Base-by-base conservation (phyloP, 2,329 filamentous ascomycete genomes). In the Penicillium brevicompactum region DNA sequence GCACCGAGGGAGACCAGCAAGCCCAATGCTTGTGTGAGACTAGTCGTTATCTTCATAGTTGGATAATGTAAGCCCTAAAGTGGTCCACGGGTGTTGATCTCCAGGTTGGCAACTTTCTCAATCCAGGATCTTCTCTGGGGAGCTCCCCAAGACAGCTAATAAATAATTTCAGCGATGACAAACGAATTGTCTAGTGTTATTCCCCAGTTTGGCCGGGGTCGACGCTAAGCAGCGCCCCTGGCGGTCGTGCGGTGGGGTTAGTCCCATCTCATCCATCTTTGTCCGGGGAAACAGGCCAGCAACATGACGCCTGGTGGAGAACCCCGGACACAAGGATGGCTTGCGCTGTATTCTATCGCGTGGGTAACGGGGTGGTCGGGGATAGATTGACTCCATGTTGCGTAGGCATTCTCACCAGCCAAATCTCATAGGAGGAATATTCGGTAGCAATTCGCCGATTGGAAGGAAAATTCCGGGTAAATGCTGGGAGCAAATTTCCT, bases 1-100 rank as follows among this genome's bases (percentile, higher is more conserved):
- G 53, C 14, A 9, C 61, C 55, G 11, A 70, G 55, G 5, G 64
- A 64, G 30, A 65, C 31, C 10, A 58, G 27, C 8, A 71, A 48
- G n/a, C 60, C 54, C 32, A 63, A 49, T 27, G 58, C 60, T 32
- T 67, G 63, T 27, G 60, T 59, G 37, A 70, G 50, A 22, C 58
- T 30, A 50, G 56, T 59, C 13, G 64, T 59, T 41, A 69, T 40
- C 57, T 64, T 71, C 67, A 71, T 70, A 13, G 21, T 16, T 49
- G 30, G 18, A 18, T 18, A n/a, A 34, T 41, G 45, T 48, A 40
- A n/a, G 22, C 16, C 16, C 38, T 22, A 30, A n/a, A 5, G 2
- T 31, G 30, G n/a, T n/a, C n/a, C n/a, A n/a, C n/a, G n/a, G n/a
- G 37, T 21, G 5, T 46, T 38, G 7, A 6, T 8, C 9, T 10